Evolutionary conservation across 768 basidiomycete species (phyloP).

Genomic region (Gyrodon lividus): DNA sequence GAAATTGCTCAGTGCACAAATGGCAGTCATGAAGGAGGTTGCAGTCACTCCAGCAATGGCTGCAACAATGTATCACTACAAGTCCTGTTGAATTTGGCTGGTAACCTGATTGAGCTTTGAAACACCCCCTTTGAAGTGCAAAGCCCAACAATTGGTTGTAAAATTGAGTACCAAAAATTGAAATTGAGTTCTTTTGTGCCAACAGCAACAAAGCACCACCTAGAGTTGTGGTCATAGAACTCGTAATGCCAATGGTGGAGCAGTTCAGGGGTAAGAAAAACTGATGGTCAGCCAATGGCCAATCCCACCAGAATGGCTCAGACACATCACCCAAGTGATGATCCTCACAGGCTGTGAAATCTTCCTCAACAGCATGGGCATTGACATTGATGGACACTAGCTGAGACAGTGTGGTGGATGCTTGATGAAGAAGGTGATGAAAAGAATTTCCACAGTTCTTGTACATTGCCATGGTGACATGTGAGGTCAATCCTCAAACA

Average conservation of each 20-base stretch:
- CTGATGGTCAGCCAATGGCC: neutral
- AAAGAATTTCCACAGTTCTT: constrained; percentile 25
- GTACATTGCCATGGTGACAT: constrained; percentile 30
- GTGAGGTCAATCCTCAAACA: constrained; percentile 29
- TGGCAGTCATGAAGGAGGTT: constrained; percentile 26
- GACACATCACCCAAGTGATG: neutral
- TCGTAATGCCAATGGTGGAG: constrained; percentile 40
- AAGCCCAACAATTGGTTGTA: constrained; percentile 36
- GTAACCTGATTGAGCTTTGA: constrained; percentile 42
- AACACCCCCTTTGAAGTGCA: constrained; percentile 40
- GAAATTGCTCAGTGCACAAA: constrained; percentile 40
- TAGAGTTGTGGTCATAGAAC: constrained; percentile 39
- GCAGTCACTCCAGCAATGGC: constrained; percentile 35
- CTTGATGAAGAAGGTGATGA: neutral
- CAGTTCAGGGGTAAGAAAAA: constrained; percentile 37
- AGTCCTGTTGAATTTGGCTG: constrained; percentile 36
- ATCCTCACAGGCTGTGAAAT: constrained; percentile 4
- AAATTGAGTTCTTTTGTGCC: constrained; percentile 35
- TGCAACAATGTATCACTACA: constrained; percentile 33
- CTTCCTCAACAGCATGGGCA: neutral
- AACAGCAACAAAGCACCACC: constrained; percentile 37
- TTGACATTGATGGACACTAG: neutral
- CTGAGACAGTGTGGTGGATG: neutral
- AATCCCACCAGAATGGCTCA: constrained; percentile 36
- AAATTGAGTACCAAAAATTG: constrained; percentile 32